Base-by-base conservation (phyloP, 768 basidiomycete genomes). In the Lactifluus echinatus region DNA sequence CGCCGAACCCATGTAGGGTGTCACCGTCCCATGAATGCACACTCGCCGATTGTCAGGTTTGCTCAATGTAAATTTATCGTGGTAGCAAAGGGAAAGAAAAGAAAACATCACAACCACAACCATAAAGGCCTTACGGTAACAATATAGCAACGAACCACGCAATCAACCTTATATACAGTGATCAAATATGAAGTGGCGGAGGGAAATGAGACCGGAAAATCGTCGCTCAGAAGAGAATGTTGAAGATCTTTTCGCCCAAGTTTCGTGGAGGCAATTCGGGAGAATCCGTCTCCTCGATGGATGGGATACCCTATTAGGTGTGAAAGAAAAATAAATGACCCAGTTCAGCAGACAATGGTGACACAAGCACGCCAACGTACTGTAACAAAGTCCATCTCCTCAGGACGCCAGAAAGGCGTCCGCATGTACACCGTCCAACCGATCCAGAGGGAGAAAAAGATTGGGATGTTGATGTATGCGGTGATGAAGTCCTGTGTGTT, bases 341-440 rank as follows among this genome's bases (percentile, higher is more conserved):
- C n/a, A n/a, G 15, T 12, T 23, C 47, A 19, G 15, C 15, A 34
- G 0, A n/a, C 5, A 31, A 10, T 3, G 6, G 19, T 19, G 24
- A 31, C 40, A 26, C 4, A 46, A n/a, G n/a, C 44, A 15, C 14
- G 1, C 17, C 8, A 15, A 68, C 79, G 52, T 56, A 82, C 83
- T 34, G 85, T 84, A 57, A 81, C 77, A 58, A 87, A 84, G 67
- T 88, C 87, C 79, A 87, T 84, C 62, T 88, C 80, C 23, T 73
- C 55, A 2, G 80, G 73, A 56, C 74, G 77, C 83, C 83, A 84
- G 42, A 72, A 51, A 36, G 70, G 70, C 6, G 70, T 70, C 52
- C 69, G 67, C 69, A 72, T 74, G 64, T 61, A 65, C 17, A 77
- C 0, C 66, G 79, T 75, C 71, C 73, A 82, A 28, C 70, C 71